These are phyloP conservation scores for Nakataea oryzae DNA, from an alignment of 2,329 filamentous ascomycete species.

Conservation along the genomic window DNA sequence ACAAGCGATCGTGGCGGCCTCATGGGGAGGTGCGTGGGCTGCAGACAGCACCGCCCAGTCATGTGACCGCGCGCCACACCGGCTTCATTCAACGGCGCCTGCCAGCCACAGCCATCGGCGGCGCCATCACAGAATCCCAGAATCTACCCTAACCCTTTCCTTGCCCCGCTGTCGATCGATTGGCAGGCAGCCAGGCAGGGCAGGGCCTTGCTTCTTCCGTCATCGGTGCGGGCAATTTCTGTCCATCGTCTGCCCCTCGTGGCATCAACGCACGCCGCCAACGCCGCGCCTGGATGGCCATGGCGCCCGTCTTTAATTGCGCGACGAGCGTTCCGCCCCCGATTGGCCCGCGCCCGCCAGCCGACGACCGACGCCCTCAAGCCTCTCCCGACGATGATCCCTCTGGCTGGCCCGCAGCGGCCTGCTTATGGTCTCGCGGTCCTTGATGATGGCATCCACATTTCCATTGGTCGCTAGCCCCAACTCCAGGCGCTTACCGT, in stretches of 20 bases:
- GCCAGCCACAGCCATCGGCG: too few species aligned
- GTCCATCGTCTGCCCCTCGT: not conserved
- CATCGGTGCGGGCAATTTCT: not conserved
- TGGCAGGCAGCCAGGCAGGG: not conserved
- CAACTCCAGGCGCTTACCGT: not conserved
- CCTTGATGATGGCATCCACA: not conserved
- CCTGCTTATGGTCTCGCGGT: not conserved
- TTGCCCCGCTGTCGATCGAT: too few species aligned
- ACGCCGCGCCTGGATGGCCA: not conserved
- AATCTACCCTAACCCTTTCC: too few species aligned
- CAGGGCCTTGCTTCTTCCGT: too few species aligned
- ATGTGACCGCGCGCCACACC: too few species aligned
- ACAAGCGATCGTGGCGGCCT: too few species aligned
- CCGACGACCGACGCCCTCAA: not conserved
- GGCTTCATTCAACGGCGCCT: too few species aligned
- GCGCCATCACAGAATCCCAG: too few species aligned
- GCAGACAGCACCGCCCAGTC: too few species aligned
- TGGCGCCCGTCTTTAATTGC: not conserved
- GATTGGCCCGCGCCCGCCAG: not conserved
- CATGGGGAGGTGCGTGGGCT: too few species aligned
- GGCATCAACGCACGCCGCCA: not conserved
- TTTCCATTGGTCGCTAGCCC: not conserved
- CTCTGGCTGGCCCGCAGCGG: not conserved
- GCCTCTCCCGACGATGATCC: too few species aligned
- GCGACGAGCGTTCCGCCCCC: not conserved